A percentile compares a stretch with the other conserved stretches of the same genome.
phyloP scores from a whole-genome alignment of 805 yeast species.

The Yarrowia keelungensis region DNA sequence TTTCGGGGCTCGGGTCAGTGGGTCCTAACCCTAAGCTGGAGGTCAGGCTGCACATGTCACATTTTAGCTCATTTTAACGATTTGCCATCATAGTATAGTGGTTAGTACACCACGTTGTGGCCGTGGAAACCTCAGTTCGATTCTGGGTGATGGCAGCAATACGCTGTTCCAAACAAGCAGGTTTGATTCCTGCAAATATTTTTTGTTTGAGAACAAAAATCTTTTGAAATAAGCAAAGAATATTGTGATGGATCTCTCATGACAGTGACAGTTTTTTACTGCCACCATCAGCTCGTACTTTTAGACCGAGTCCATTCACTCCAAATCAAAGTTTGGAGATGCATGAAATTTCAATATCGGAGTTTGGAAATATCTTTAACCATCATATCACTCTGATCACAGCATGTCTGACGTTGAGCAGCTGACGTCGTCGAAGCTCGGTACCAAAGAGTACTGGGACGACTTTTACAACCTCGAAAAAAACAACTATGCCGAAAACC shows the following conservation, averaged over 20 bases:
- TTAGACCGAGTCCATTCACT: not conserved
- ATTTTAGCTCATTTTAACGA: not conserved
- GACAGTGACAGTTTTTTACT: no score
- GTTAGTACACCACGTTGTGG: conserved; percentile 55
- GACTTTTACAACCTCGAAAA: conserved; percentile 78
- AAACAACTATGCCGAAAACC: conserved; percentile 71
- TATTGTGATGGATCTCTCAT: no score
- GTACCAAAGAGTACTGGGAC: conserved; percentile 66
- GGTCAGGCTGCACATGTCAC: no score
- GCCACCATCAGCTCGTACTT: no score
- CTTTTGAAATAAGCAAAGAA: no score
- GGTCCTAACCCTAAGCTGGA: not conserved
- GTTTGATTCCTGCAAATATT: conserved; percentile 16
- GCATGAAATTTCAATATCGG: conserved; percentile 29
- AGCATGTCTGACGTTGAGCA: conserved; percentile 36
- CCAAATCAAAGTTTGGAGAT: conserved; percentile 9
- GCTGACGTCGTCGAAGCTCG: conserved; percentile 34
- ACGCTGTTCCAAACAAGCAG: conserved; percentile 21
- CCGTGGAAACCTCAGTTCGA: conserved; percentile 55
- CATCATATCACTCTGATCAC: not conserved
- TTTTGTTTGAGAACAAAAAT: not conserved
- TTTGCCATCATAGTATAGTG: conserved; percentile 53
- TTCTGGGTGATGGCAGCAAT: conserved; percentile 52
- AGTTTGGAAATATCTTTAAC: not conserved
- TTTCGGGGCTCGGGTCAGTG: no score